Percentiles rank a stretch among this genome's conserved stretches.
phyloP scores from a whole-genome alignment of 2,329 filamentous ascomycete genomes.

The Elsinoe ampelina region DNA sequence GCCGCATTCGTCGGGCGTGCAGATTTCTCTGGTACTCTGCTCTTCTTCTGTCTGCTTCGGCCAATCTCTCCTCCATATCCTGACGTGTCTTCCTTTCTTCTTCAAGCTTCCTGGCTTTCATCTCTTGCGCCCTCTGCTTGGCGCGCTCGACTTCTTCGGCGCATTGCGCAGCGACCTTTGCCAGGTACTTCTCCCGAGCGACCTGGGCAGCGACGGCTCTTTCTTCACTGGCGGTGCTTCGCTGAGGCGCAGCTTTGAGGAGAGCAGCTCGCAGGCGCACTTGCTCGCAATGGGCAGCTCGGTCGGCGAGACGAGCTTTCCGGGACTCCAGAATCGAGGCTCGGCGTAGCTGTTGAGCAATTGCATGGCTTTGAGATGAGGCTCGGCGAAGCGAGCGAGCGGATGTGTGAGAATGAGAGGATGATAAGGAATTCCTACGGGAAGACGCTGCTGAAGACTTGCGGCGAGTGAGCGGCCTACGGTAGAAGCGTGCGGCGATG shows the following conservation, averaged over 20 bases:
- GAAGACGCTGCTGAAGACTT: conserved; percentile 71
- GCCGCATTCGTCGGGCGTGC: conserved; percentile 37
- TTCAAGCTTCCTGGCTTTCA: conserved; percentile 69
- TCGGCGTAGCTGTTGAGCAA: conserved; percentile 69
- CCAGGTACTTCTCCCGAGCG: conserved; percentile 69
- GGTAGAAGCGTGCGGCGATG: conserved; percentile 70
- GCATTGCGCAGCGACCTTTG: conserved; percentile 70
- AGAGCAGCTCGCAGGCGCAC: conserved; percentile 66
- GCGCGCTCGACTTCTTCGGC: conserved; percentile 75
- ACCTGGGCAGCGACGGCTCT: conserved; percentile 67
- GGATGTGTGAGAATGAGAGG: conserved; percentile 61
- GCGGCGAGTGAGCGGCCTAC: conserved; percentile 51
- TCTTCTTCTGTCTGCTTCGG: conserved; percentile 64
- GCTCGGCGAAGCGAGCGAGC: conserved; percentile 44
- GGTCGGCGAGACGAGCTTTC: conserved; percentile 68
- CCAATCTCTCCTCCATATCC: conserved; percentile 72
- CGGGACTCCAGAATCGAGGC: conserved; percentile 73
- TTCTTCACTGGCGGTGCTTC: conserved; percentile 58
- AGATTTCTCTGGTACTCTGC: conserved; percentile 43
- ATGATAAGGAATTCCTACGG: conserved; percentile 70
- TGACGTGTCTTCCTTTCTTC: conserved; percentile 59
- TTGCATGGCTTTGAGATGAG: conserved; percentile 60
- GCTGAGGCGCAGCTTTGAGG: conserved; percentile 59
- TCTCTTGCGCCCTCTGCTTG: conserved; percentile 72
- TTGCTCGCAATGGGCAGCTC: conserved; percentile 74